Conservation (phyloP, 2,329 filamentous ascomycete genomes). For the Diaporthe sp. region DNA sequence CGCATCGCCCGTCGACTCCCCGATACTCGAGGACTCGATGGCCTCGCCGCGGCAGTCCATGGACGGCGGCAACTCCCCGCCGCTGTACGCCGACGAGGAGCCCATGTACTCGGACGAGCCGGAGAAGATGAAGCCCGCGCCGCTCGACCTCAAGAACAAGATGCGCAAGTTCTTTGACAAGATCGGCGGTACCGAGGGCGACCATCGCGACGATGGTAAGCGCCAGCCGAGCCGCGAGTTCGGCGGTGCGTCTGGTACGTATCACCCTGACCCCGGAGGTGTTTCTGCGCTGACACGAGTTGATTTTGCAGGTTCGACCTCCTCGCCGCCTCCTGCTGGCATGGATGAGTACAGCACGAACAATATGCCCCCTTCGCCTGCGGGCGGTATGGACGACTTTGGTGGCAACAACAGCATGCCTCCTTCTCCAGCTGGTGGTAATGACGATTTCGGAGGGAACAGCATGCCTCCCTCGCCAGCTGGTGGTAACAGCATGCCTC, state of each 20-base stretch:
- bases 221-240: neutral
- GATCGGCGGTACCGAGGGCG: neutral
- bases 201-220: neutral
- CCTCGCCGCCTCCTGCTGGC: neutral
- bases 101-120: neutral
- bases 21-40: neutral
- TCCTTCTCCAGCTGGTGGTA: neutral
- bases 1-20: neutral
- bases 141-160: conserved; percentile 16
- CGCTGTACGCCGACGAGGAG: neutral
- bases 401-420: neutral
- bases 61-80: neutral
- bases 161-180: conserved; percentile 32
- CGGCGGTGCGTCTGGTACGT: neutral
- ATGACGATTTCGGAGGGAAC: neutral
- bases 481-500: neutral
- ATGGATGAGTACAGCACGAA: neutral
- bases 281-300: neutral
- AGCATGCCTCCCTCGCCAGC: neutral
- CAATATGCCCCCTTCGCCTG: neutral
- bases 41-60: neutral
- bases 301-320: neutral
- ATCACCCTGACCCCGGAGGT: neutral
- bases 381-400: neutral
- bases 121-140: conserved; percentile 17